phyloP scores from a whole-genome alignment of 2,329 filamentous ascomycete species.

The Fusarium sp. region DNA sequence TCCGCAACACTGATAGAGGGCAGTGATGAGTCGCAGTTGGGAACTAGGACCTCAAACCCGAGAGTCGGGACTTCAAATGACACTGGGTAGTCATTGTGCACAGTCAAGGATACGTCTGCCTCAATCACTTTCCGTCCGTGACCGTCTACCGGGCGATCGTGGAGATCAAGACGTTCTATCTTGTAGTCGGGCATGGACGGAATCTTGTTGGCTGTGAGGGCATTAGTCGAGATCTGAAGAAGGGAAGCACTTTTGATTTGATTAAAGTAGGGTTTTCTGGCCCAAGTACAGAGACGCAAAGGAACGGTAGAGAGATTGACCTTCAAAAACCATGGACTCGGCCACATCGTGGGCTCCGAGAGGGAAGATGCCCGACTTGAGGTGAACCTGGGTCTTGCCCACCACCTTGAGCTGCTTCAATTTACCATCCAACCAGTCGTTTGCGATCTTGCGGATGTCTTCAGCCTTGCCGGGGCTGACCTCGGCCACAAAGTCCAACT shows the following conservation, averaged over 20 bases:
- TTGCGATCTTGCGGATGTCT: conserved; percentile 82
- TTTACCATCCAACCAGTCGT: conserved; percentile 88
- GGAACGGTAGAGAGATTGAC: conserved; percentile 78
- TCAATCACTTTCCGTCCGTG: conserved; percentile 74
- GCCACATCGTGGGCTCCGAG: conserved; percentile 82
- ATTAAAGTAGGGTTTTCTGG: conserved; percentile 62
- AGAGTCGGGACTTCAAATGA: conserved; percentile 82
- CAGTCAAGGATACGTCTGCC: conserved; percentile 79
- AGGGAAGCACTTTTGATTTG: conserved; percentile 36
- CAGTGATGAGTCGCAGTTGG: conserved; percentile 79
- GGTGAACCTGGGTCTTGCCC: conserved; percentile 77
- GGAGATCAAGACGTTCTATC: conserved; percentile 82
- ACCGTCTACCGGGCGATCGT: conserved; percentile 70
- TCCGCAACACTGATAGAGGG: conserved; percentile 83
- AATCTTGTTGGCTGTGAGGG: conserved; percentile 71
- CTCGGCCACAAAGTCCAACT: conserved; percentile 83
- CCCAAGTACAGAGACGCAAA: conserved; percentile 72
- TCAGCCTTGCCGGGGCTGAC: conserved; percentile 81
- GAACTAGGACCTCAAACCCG: conserved; percentile 85
- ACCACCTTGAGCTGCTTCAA: conserved; percentile 77
- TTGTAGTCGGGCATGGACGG: conserved; percentile 85
- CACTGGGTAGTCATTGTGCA: conserved; percentile 83
- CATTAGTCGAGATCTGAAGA: conserved; percentile 46
- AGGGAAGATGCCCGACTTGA: conserved; percentile 84
- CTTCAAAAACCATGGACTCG: conserved; percentile 83